Evolutionary conservation across 345 rosid genomes (phyloP).

Genomic region (Brassica rapa): DNA sequence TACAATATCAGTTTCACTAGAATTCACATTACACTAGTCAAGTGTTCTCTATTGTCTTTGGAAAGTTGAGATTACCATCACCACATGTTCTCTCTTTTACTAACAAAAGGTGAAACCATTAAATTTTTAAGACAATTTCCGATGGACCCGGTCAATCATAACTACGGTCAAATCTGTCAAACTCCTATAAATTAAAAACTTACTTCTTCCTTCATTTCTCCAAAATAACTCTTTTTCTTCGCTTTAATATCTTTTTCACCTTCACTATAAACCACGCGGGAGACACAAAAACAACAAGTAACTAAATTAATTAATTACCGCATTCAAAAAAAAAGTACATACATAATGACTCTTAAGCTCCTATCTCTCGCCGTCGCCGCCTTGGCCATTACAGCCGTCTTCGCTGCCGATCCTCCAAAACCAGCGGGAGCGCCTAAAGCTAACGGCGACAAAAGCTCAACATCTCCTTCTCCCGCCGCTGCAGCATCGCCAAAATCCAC

Average conservation of each 20-base stretch:
- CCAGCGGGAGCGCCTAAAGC: slow-evolving; percentile 27
- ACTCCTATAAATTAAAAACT: slow-evolving; percentile 12
- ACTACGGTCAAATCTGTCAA: slow-evolving; percentile 6
- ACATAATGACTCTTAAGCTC: slow-evolving; percentile 23
- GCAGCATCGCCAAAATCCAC: slow-evolving; percentile 37
- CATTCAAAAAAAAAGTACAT: slow-evolving; percentile 1
- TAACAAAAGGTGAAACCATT: slow-evolving; percentile 35
- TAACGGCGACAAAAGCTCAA: background rate
- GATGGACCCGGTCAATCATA: slow-evolving; percentile 34
- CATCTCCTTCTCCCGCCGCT: slow-evolving; percentile 34
- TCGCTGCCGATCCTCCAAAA: slow-evolving; percentile 36
- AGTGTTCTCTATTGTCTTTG: slow-evolving; percentile 18
- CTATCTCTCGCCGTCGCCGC: slow-evolving; percentile 23
- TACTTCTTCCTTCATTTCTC: slow-evolving; percentile 7
- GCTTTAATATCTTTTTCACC: background rate
- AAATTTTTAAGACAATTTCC: slow-evolving; percentile 33
- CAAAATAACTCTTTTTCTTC: slow-evolving; percentile 19
- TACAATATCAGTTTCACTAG: background rate
- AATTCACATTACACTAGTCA: background rate
- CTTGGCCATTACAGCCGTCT: slow-evolving; percentile 28
- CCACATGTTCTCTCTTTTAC: slow-evolving; percentile 41
- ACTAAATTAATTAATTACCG: slow-evolving; percentile 4
- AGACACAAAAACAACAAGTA: background rate
- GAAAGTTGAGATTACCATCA: slow-evolving; percentile 17
- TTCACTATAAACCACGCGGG: background rate